phyloP scores from a whole-genome alignment of 768 basidiomycete genomes.

The Tricholoma terreum region DNA sequence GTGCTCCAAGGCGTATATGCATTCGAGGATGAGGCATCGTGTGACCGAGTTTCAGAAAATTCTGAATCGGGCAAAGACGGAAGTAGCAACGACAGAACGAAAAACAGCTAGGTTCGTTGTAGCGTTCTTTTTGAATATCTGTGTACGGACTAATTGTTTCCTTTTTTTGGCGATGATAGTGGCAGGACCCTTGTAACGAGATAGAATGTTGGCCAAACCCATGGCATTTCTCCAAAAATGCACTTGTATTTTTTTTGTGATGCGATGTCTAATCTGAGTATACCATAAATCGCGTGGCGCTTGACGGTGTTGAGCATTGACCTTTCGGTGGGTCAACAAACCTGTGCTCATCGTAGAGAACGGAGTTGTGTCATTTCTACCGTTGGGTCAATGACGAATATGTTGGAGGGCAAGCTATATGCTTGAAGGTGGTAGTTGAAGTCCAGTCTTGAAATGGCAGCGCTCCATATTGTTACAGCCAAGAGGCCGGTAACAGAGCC shows the following conservation, averaged over 20 bases:
- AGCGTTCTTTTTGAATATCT: conserved; percentile 1
- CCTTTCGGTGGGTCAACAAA: no score
- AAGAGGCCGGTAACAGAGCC: no score
- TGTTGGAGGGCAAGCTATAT: no score
- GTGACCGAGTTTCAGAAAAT: conserved; percentile 96
- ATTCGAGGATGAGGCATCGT: conserved; percentile 91
- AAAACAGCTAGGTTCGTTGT: conserved; percentile 86
- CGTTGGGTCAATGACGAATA: no score
- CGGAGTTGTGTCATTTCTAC: no score
- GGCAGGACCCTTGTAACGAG: conserved; percentile 58
- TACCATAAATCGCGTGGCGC: no score
- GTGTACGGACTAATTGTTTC: neutral
- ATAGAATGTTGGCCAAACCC: conserved; percentile 33
- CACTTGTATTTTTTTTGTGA: neutral
- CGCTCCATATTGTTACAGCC: no score
- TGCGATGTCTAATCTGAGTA: no score
- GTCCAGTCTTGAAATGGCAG: no score
- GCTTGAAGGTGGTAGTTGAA: no score
- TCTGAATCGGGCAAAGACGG: conserved; percentile 93
- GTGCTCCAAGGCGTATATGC: conserved; percentile 98
- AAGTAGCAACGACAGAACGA: conserved; percentile 73
- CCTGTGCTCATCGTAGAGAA: no score
- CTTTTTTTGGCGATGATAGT: conserved; percentile 27
- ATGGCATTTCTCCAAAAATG: neutral
- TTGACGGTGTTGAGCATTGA: no score